Conservation (phyloP, 129 eudicot genomes). For the Chrysanthemum seticuspe region DNA sequence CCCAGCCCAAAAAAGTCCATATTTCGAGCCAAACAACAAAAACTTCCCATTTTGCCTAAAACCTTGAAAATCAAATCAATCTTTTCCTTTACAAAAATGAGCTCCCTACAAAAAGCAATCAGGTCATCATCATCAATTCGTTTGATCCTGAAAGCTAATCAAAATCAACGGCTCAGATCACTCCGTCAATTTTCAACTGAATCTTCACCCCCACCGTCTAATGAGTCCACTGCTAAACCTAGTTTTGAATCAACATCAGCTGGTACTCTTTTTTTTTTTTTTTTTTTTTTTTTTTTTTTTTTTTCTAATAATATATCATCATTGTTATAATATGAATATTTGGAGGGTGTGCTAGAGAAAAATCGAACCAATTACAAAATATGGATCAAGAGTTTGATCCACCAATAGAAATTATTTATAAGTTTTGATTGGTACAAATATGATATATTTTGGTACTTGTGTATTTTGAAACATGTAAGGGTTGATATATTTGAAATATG, state of each 20-base stretch:
- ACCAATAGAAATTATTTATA: no score
- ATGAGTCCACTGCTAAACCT: conserved; percentile 33
- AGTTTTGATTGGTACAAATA: no score
- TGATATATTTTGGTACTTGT: no score
- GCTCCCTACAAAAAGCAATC: conserved; percentile 37
- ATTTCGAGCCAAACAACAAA: not conserved
- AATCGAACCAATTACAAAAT: no score
- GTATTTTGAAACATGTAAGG: no score
- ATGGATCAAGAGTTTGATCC: no score
- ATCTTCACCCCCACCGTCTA: conserved; percentile 33
- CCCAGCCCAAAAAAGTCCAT: no score
- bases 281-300: no score
- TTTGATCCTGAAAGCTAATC: conserved; percentile 26
- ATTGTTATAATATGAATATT: no score
- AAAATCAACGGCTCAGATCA: conserved; percentile 33
- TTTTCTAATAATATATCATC: no score
- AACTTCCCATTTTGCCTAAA: conserved; percentile 19
- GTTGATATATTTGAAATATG: no score
- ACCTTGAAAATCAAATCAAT: conserved; percentile 21
- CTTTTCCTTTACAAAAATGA: conserved; percentile 30
- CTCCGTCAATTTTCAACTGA: conserved; percentile 46
- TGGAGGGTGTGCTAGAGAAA: no score
- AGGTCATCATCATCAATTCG: conserved; percentile 33
- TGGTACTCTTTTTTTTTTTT: conserved; percentile 28
- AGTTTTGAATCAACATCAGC: conserved; percentile 28